Evolutionary conservation across 2,329 filamentous ascomycete species (phyloP).

Genomic region (Ceratocystis alfenasii): DNA sequence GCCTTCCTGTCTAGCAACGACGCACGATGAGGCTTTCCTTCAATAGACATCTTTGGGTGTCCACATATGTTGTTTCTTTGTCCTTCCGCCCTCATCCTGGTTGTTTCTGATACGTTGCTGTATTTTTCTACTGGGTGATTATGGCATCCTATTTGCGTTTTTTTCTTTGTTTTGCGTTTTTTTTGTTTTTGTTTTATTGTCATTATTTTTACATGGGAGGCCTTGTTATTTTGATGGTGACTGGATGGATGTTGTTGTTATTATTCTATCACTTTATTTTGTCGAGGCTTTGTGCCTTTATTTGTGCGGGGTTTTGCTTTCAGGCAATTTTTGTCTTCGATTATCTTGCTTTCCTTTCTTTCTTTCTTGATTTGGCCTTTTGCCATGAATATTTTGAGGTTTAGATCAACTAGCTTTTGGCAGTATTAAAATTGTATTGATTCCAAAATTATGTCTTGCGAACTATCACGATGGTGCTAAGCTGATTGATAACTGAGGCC

Average conservation of each 20-base stretch:
- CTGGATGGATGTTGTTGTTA: neutral
- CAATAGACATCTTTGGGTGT: neutral
- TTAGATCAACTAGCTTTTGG: slow-evolving; percentile 1
- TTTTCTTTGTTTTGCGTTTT: neutral
- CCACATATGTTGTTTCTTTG: neutral
- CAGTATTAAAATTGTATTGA: neutral
- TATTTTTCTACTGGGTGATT: neutral
- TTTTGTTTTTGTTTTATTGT: neutral
- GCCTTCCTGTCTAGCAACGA: neutral
- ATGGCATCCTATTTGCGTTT: neutral
- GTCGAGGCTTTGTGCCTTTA: neutral
- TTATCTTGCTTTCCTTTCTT: neutral
- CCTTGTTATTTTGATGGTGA: neutral
- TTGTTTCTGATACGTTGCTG: neutral
- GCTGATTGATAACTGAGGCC: neutral
- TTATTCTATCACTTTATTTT: neutral
- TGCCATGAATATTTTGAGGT: neutral
- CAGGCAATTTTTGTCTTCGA: neutral
- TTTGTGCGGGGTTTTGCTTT: neutral
- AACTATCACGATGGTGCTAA: neutral
- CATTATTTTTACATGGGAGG: neutral
- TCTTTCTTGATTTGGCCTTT: neutral
- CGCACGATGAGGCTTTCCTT: neutral
- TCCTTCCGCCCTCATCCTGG: neutral
- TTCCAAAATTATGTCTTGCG: neutral